A percentile compares a stretch with the other conserved stretches of the same genome.
phyloP scores from a whole-genome alignment of 116 monocot species.

The Zostera marina region DNA sequence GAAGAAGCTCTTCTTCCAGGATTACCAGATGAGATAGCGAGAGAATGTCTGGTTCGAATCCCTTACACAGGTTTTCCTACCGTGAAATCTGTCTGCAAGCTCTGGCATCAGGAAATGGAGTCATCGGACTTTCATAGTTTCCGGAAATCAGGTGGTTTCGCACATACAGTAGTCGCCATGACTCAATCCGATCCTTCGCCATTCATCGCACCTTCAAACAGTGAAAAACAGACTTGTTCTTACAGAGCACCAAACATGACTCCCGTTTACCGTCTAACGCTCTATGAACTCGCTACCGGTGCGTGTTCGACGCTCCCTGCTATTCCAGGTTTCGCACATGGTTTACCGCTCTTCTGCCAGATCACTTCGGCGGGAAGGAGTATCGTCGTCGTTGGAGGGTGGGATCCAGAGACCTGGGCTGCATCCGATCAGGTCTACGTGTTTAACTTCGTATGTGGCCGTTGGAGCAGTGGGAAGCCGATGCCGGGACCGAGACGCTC shows the following conservation, averaged over 20 bases:
- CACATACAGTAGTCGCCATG: conserved; percentile 9
- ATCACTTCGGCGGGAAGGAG: conserved; percentile 9
- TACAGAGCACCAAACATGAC: not conserved
- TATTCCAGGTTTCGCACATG: conserved; percentile 6
- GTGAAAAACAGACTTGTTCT: not conserved
- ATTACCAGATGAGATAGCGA: conserved; percentile 21
- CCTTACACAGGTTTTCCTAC: conserved; percentile 12
- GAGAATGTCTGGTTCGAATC: conserved; percentile 18
- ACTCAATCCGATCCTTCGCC: conserved; percentile 6
- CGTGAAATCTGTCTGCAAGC: conserved; percentile 11
- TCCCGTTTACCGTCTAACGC: not conserved
- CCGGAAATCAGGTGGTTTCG: conserved; percentile 7
- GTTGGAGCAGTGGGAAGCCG: conserved; percentile 31
- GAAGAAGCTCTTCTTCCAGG: conserved; percentile 17
- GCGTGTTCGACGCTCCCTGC: conserved; percentile 13
- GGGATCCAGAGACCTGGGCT: conserved; percentile 53
- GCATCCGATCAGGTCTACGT: conserved; percentile 34
- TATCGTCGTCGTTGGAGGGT: conserved; percentile 56
- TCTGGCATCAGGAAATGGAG: conserved; percentile 13
- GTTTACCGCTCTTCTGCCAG: conserved; percentile 27
- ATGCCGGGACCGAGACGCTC: conserved; percentile 54
- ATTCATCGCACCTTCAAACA: not conserved
- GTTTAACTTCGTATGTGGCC: conserved; percentile 33
- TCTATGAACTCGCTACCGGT: conserved; percentile 6
- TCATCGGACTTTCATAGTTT: conserved; percentile 13